phyloP scores from a whole-genome alignment of 1,284 basidiomycete species.

The Agroathelia rolfsii region DNA sequence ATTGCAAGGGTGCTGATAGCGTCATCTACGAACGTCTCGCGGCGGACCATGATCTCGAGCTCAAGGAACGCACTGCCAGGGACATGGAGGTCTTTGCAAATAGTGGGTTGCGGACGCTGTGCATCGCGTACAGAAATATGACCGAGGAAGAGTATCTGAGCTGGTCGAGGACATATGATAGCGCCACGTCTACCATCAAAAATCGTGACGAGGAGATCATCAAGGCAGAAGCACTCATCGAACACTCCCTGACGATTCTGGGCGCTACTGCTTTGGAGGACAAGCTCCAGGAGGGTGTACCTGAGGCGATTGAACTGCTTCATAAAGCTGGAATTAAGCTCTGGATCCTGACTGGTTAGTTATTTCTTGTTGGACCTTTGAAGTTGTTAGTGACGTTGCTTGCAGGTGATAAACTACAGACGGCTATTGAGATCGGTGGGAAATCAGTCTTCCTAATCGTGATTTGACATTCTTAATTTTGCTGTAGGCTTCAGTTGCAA shows the following conservation, averaged over 20 bases:
- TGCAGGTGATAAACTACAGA: slow-evolving; percentile 90
- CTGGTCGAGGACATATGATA: slow-evolving; percentile 81
- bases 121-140: slow-evolving; percentile 78
- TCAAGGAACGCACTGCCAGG: slow-evolving; percentile 72
- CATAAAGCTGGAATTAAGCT: slow-evolving; percentile 94
- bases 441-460: slow-evolving; percentile 8
- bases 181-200: slow-evolving; percentile 63
- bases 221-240: slow-evolving; percentile 76
- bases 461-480: neutral
- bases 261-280: slow-evolving; percentile 96
- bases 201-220: slow-evolving; percentile 89
- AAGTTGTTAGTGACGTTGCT: slow-evolving; percentile 8
- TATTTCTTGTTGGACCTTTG: slow-evolving; percentile 3
- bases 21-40: slow-evolving; percentile 86
- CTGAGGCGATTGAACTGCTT: slow-evolving; percentile 88
- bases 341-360: slow-evolving; percentile 83
- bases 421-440: slow-evolving; percentile 87
- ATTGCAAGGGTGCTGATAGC: slow-evolving; percentile 95
- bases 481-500: slow-evolving; percentile 75
- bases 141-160: slow-evolving; percentile 75
- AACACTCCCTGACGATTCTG: slow-evolving; percentile 74
- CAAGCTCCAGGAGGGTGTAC: slow-evolving; percentile 94
- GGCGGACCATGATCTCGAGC: slow-evolving; percentile 57
- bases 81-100: slow-evolving; percentile 95
- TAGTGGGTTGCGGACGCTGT: slow-evolving; percentile 84